Evolutionary conservation across 2,329 filamentous ascomycete species (phyloP).

Genomic region (Colletotrichum spaethianum): DNA sequence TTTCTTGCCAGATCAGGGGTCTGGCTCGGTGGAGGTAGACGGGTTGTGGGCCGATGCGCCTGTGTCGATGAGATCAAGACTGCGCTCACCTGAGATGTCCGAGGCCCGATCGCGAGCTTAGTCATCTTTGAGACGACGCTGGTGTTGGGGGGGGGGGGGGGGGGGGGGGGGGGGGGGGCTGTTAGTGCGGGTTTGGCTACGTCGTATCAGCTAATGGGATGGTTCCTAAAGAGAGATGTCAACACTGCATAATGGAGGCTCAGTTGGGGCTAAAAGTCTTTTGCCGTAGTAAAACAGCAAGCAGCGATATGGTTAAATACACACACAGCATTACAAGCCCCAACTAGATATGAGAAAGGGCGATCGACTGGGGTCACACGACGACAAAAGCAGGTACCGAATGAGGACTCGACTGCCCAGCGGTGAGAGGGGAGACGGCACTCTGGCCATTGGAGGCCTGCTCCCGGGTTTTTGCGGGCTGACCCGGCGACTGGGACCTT

Average conservation of each 20-base stretch:
- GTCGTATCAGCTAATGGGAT: background rate
- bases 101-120: slow-evolving; percentile 11
- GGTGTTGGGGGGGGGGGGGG: background rate
- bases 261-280: background rate
- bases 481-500: slow-evolving; percentile 5
- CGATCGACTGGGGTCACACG: background rate
- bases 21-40: slow-evolving; percentile 23
- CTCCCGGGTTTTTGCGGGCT: slow-evolving; percentile 26
- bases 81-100: background rate
- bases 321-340: background rate
- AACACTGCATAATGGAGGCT: background rate
- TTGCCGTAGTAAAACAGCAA: background rate
- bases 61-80: slow-evolving; percentile 38
- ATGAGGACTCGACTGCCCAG: background rate
- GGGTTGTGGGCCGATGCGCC: slow-evolving; percentile 34
- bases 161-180: background rate
- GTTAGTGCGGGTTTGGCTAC: background rate
- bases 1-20: slow-evolving; percentile 19
- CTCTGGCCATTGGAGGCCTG: slow-evolving; percentile 16
- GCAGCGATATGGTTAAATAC: background rate
- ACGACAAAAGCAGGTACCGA: background rate
- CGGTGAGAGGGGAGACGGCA: background rate
- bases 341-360: background rate
- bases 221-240: background rate
- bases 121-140: background rate